Evolutionary conservation across 352 stramenopile species (phyloP).

Genomic region (Globisporangium ultimum): DNA sequence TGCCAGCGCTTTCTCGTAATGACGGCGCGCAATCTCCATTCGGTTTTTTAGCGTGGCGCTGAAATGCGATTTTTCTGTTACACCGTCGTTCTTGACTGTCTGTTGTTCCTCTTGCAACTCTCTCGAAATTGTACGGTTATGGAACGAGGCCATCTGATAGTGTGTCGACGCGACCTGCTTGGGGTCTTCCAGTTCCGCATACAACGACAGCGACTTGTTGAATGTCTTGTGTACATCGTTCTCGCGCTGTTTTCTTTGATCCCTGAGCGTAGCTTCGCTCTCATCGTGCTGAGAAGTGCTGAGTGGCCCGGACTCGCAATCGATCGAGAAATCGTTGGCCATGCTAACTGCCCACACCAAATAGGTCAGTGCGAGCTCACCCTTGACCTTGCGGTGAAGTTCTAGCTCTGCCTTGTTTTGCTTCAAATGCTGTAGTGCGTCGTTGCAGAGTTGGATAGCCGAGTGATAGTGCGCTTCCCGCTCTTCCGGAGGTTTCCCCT

Average conservation of each 20-base stretch:
- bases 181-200: constrained; percentile 59
- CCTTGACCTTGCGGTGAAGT: constrained; percentile 67
- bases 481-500: constrained; percentile 28
- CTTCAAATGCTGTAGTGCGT: constrained; percentile 63
- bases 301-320: neutral
- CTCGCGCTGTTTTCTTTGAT: constrained; percentile 28
- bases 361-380: constrained; percentile 80
- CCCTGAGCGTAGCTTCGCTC: neutral
- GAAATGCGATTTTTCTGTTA: constrained; percentile 9
- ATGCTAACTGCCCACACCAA: constrained; percentile 77
- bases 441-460: constrained; percentile 60
- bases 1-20: constrained; percentile 80
- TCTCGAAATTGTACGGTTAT: constrained; percentile 55
- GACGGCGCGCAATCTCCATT: constrained; percentile 78
- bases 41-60: constrained; percentile 46
- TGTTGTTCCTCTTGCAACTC: constrained; percentile 19
- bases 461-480: constrained; percentile 53
- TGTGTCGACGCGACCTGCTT: constrained; percentile 80
- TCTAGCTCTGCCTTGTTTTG: constrained; percentile 62
- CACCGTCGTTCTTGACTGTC: neutral
- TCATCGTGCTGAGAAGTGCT: neutral
- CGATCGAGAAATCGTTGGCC: constrained; percentile 19
- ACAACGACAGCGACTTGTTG: constrained; percentile 71
- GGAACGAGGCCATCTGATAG: constrained; percentile 84
- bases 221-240: constrained; percentile 59